Base-by-base conservation (phyloP, 148 eudicot genomes). In the Rheum nobile region DNA sequence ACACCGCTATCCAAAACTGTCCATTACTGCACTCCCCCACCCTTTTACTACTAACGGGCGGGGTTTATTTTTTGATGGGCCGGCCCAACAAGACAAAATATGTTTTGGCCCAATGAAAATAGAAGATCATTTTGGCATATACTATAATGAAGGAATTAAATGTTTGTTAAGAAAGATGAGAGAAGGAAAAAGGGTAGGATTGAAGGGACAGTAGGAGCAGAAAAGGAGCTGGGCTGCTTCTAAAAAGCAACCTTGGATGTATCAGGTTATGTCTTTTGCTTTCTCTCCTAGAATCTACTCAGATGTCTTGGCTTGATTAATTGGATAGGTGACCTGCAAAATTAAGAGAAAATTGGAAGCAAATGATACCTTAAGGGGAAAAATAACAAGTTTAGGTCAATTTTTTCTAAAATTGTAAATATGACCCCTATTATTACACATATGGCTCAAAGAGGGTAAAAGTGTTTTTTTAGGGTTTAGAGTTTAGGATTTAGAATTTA, bases 171-270 rank as follows among this genome's bases (percentile, higher is more conserved):
- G 32, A 57, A 54, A 54, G 65, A 26, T 57, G 16, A 4, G 16
- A 26, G 61, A 5, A 13, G 4, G 29, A 54, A 2, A 24, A 54
- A 8, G 10, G 61, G 9, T 57, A 57, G 31, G 26, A 50, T 26
- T 57, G 65, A 57, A 21, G 65, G 65, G 65, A 57, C 31, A 57
- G 65, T 57, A 57, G 32, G 65, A 57, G 65, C 65, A 57, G 65
- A 50, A 50, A 50, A 22, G 65, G 16, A 0, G 16, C 65, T 24
- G 65, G 8, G 57, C 26, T 1, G 57, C 57, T n/a, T 21, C 26
- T 10, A 24, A 26, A 59, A 59, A 59, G 57, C 26, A 6, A 50
- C 57, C 9, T 19, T 50, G 26, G 57, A n/a, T 50, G 57, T 21
- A 50, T 50, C 57, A 50, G 67, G 32, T 59, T 29, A 55, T 55